Evolutionary conservation across 768 basidiomycete genomes (phyloP).

Genomic region (Lentinula aciculospora): DNA sequence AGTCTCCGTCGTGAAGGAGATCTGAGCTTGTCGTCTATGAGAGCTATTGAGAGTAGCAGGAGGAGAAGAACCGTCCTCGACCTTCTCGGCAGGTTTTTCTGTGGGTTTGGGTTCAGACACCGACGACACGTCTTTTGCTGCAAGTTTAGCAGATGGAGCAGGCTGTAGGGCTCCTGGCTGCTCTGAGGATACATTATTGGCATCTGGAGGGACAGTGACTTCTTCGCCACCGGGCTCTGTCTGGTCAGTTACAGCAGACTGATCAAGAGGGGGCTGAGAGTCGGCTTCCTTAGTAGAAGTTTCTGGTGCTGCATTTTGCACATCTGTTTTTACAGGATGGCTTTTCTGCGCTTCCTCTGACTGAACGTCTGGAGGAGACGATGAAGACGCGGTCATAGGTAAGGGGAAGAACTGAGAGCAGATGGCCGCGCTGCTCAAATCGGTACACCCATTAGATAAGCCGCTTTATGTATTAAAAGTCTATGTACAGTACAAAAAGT

Average conservation of each 20-base stretch:
- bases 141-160: neutral
- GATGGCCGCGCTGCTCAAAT: conserved; percentile 4
- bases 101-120: neutral
- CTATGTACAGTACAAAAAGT: neutral
- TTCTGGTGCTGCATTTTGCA: neutral
- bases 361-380: conserved; percentile 6
- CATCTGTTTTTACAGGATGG: neutral
- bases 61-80: conserved; percentile 6
- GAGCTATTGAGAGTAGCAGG: conserved; percentile 9
- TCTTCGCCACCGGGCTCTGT: conserved; percentile 1
- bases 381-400: conserved; percentile 8
- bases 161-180: neutral
- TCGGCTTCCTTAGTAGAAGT: neutral
- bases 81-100: conserved; percentile 7
- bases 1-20: conserved; percentile 9
- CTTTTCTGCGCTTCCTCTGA: neutral
- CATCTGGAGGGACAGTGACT: neutral
- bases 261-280: neutral
- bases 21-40: conserved; percentile 7
- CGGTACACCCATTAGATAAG: conserved; percentile 3
- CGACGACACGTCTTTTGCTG: conserved; percentile 2
- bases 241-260: neutral
- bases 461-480: neutral
- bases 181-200: neutral
- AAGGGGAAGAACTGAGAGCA: conserved; percentile 1